Evolutionary conservation across 805 yeast genomes (phyloP).

Genomic region (Middelhovenomyces tepae): DNA sequence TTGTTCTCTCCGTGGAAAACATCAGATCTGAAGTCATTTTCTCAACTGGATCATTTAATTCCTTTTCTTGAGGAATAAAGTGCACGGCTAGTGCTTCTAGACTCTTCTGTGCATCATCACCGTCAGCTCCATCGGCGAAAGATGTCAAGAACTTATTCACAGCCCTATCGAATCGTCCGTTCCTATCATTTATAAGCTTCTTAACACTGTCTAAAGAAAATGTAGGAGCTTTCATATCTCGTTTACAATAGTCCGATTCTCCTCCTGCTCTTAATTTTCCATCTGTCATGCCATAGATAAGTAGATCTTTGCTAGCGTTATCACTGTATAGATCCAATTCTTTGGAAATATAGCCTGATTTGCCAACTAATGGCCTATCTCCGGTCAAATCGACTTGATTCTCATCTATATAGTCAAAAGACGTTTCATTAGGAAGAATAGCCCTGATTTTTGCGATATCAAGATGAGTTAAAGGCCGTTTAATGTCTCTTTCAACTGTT

Average conservation of each 20-base stretch:
- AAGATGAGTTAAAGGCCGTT: conserved; percentile 28
- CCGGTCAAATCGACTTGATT: conserved; percentile 39
- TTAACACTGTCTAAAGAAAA: conserved; percentile 50
- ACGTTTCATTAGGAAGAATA: conserved; percentile 59
- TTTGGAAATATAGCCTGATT: conserved; percentile 21
- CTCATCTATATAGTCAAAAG: conserved; percentile 71
- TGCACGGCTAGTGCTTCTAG: conserved; percentile 31
- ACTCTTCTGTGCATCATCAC: conserved; percentile 27
- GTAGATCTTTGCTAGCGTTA: conserved; percentile 38
- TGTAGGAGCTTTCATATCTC: conserved; percentile 40
- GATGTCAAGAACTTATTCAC: conserved; percentile 30
- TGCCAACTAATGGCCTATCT: conserved; percentile 4
- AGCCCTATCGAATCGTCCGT: conserved; percentile 40
- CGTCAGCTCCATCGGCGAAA: conserved; percentile 30
- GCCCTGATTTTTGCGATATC: conserved; percentile 60
- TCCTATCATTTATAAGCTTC: conserved; percentile 50
- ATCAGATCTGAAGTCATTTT: conserved; percentile 36
- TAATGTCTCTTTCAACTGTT: conserved; percentile 43
- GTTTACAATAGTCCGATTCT: conserved; percentile 1
- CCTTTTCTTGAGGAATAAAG: conserved; percentile 41
- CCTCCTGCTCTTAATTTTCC: conserved; percentile 27
- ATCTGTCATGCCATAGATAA: conserved; percentile 73
- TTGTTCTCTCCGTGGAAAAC: conserved; percentile 15
- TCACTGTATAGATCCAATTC: conserved; percentile 44
- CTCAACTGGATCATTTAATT: conserved; percentile 53